Base-by-base conservation (phyloP, 805 yeast species). In the Dipodascus albidus region DNA sequence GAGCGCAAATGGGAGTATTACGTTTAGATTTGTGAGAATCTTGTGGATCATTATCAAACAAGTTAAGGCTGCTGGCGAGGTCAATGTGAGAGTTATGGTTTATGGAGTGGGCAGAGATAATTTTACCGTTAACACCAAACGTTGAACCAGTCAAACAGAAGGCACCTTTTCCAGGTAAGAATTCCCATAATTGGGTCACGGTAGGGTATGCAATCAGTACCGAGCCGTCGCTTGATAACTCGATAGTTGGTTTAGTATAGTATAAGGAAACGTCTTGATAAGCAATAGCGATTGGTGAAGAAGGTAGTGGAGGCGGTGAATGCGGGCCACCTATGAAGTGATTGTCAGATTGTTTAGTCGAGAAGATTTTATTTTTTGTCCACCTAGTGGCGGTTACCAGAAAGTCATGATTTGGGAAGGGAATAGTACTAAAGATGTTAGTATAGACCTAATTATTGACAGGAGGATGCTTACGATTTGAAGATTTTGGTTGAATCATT, bases 381-480 rank as follows among this genome's bases (percentile, higher is more conserved):
- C 63, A 60, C 33, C 50, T 48, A 3, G 61, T 54, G 2, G 62
- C 63, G 22, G 59, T 49, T 3, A 57, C 21, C 38, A 59, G 50
- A 27, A 59, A 53, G 22, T 56, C 57, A 8, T 53, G 56, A 38
- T 51, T 49, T 24, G 49, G 49, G 47, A 55, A 56, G 24, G 54
- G 47, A 23, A 57, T 52, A 24, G 57, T 54, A 31, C 54, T 47
- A 47, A 22, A 47, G 31, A n/a, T n/a, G 44, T 38, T 38, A 38
- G 44, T 38, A 14, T 27, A 27, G 9, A 6, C 33, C 33, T 6
- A 11, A 41, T 20, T 9, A 19, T 47, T 23, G 31, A n/a, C n/a
- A 19, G 31, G 24, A 23, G 49, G 49, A 21, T 17, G 17, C 49
- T 47, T 47, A 47, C 49, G 49, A 52, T 31, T 51, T 56, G 31